Evolutionary conservation across 139 green algal genomes (phyloP).

Genomic region (Mychonastes homosphaera): DNA sequence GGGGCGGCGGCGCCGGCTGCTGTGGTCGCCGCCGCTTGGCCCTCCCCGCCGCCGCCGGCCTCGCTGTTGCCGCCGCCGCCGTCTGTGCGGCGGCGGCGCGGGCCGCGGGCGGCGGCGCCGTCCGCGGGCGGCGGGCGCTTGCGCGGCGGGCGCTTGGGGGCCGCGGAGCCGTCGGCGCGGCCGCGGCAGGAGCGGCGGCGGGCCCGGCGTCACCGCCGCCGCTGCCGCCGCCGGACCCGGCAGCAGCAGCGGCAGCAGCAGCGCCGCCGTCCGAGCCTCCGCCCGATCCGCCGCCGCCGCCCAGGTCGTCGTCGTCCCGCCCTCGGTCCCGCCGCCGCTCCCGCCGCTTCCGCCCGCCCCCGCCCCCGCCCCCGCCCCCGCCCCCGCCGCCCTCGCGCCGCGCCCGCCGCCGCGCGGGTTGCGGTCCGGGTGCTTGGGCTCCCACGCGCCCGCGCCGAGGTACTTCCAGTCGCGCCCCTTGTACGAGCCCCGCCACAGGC

Average conservation of each 20-base stretch:
- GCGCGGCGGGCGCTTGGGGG: too few relatives aligned
- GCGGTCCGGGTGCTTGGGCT: constrained; percentile 38
- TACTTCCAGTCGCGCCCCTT: constrained; percentile 71
- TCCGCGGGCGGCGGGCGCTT: background rate
- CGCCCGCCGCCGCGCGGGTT: background rate
- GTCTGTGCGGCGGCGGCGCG: background rate
- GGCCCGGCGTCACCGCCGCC: background rate
- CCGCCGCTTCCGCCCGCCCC: background rate
- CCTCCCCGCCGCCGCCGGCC: background rate
- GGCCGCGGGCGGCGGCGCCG: too few relatives aligned
- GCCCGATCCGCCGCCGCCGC: too few relatives aligned
- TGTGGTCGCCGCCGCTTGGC: constrained; percentile 5
- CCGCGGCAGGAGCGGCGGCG: constrained; percentile 1
- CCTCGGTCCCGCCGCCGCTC: background rate
- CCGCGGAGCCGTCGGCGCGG: background rate
- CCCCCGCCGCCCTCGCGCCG: background rate
- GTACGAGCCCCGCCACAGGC: constrained; percentile 66
- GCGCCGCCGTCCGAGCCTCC: background rate
- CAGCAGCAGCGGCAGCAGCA: constrained; percentile 6
- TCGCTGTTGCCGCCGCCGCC: background rate
- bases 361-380: constrained; percentile 1
- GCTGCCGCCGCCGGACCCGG: constrained; percentile 2
- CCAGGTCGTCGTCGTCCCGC: background rate
- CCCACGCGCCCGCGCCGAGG: constrained; percentile 61
- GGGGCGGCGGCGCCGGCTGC: constrained; percentile 1